Percentiles rank a stretch among this genome's conserved stretches.
These are phyloP conservation scores for Lentithecium fluviatile DNA, from an alignment of 495 filamentous ascomycete species.

Conservation along the genomic window DNA sequence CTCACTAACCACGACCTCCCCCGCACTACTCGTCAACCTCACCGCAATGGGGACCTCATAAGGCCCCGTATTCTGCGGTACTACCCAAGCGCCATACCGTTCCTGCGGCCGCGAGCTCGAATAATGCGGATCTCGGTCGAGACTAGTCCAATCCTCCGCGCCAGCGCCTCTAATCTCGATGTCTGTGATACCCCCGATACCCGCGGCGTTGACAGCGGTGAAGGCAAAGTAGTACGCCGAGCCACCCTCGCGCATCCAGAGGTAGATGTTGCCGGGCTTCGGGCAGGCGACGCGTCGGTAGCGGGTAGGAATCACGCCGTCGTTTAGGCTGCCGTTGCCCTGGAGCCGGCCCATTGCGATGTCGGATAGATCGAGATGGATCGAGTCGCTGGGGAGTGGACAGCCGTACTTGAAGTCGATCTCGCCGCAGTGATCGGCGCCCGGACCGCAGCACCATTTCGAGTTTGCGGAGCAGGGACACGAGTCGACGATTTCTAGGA, in stretches of 20 bases:
- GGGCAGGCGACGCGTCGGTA: neutral
- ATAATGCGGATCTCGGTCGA: conserved; percentile 3
- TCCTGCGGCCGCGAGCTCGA: neutral
- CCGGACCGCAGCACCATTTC: conserved; percentile 7
- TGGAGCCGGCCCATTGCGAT: conserved; percentile 5
- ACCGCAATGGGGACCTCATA: conserved; percentile 8
- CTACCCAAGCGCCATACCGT: conserved; percentile 3
- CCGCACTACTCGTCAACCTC: conserved; percentile 1
- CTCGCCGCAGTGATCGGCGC: conserved; percentile 10
- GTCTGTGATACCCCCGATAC: conserved; percentile 3
- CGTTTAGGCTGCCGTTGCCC: conserved; percentile 4
- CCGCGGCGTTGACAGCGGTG: conserved; percentile 7
- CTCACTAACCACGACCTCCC: neutral
- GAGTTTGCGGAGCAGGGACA: conserved; percentile 9
- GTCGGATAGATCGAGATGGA: conserved; percentile 9
- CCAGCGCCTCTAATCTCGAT: neutral
- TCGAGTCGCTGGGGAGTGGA: conserved; percentile 1
- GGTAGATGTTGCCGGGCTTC: conserved; percentile 8
- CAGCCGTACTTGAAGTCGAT: conserved; percentile 9
- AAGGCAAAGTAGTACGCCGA: conserved; percentile 2
- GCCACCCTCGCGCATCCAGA: conserved; percentile 6
- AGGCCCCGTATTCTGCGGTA: conserved; percentile 7
- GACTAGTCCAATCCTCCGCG: neutral
- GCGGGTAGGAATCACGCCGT: conserved; percentile 9
- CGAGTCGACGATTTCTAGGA: conserved; percentile 5